Percentiles rank a stretch among this genome's conserved stretches.
Evolutionary conservation across 768 basidiomycete species (phyloP).

Genomic region (Mycena leptocephala): DNA sequence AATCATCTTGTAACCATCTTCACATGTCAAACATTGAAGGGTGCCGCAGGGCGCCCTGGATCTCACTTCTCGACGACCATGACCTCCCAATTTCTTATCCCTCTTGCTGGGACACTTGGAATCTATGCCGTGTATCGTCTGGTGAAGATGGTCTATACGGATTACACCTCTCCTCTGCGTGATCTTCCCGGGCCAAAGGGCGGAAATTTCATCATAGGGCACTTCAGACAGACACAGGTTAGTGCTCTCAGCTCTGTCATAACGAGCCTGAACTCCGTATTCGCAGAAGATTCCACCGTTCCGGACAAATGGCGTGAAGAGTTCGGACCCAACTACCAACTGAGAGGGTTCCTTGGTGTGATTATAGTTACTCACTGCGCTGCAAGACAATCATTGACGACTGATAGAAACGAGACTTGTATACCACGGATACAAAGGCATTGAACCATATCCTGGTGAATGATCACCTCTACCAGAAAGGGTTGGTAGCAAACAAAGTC

Average conservation of each 20-base stretch:
- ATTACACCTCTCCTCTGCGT: background rate
- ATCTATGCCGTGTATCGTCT: background rate
- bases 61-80: background rate
- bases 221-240: background rate
- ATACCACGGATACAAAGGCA: conserved; percentile 3
- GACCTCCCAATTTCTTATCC: conserved; percentile 2
- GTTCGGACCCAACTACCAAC: background rate
- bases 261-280: too few relatives aligned
- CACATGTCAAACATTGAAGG: too few relatives aligned
- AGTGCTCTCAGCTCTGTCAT: background rate
- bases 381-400: background rate
- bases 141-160: background rate
- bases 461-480: conserved; percentile 12
- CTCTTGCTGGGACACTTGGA: background rate
- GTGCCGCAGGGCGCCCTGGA: too few relatives aligned
- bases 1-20: too few relatives aligned
- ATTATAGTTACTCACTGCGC: background rate
- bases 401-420: conserved; percentile 7
- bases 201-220: background rate
- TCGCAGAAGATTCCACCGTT: background rate
- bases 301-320: background rate
- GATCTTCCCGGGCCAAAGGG: background rate
- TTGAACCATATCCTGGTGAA: conserved; percentile 14
- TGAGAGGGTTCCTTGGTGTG: background rate
- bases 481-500: background rate